Conservation (phyloP, 192 early-diverging fungal species). For the Coemansia sp. region DNA sequence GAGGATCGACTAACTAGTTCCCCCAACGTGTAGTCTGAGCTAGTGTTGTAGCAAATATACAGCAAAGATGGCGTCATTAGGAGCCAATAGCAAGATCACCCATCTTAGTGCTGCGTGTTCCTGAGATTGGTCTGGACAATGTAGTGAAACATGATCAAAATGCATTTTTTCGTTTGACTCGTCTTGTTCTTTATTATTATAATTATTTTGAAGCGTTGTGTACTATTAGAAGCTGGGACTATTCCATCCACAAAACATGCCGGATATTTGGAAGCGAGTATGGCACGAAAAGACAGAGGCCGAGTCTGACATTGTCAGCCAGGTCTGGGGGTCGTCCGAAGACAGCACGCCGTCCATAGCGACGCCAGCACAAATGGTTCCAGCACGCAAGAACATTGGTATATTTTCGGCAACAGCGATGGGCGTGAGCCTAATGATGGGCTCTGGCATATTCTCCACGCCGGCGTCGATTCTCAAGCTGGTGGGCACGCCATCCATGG, state of each 20-base stretch:
- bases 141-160: neutral
- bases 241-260: neutral
- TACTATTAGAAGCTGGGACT: neutral
- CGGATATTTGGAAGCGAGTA: constrained; percentile 15
- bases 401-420: constrained; percentile 65
- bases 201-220: neutral
- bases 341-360: neutral
- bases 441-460: constrained; percentile 79
- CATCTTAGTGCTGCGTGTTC: neutral
- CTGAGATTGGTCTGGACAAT: constrained; percentile 2
- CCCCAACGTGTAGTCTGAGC: too few relatives aligned
- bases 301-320: neutral
- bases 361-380: neutral
- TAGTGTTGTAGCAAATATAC: neutral
- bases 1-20: too few relatives aligned
- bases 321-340: constrained; percentile 2
- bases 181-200: neutral
- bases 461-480: constrained; percentile 68
- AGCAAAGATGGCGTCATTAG: neutral
- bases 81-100: neutral
- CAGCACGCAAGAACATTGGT: constrained; percentile 42
- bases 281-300: constrained; percentile 12
- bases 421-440: constrained; percentile 75
- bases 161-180: neutral
- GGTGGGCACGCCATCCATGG: constrained; percentile 66